phyloP scores from a whole-genome alignment of 1,284 basidiomycete genomes.

The Cryptococcus maquisensis region DNA sequence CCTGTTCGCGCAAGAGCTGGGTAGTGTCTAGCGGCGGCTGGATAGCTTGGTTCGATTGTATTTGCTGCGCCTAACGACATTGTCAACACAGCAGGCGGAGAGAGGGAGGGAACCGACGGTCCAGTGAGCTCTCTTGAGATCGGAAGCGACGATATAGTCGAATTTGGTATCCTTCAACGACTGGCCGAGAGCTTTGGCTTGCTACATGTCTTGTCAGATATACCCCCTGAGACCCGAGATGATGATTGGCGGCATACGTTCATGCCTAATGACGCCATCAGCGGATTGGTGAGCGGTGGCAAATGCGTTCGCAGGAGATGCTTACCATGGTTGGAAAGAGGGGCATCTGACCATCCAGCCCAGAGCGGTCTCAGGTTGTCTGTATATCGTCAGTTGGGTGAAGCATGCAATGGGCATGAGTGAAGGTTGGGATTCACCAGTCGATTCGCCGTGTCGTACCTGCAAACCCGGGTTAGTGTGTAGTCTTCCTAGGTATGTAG shows the following conservation, averaged over 20 bases:
- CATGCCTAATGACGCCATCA: constrained; percentile 7
- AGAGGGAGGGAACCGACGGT: constrained; percentile 29
- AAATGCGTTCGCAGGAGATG: constrained; percentile 3
- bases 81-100: not conserved
- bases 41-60: constrained; percentile 35
- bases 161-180: constrained; percentile 60
- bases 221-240: too few species aligned
- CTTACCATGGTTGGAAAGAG: constrained; percentile 75
- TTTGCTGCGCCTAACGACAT: constrained; percentile 38
- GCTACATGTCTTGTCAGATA: constrained; percentile 51
- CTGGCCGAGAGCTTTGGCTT: constrained; percentile 72
- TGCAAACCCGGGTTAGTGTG: constrained; percentile 25
- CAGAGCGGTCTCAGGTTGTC: constrained; percentile 55
- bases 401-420: constrained; percentile 2
- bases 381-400: constrained; percentile 1
- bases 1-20: constrained; percentile 43
- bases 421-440: constrained; percentile 53
- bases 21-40: constrained; percentile 37
- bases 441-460: constrained; percentile 76
- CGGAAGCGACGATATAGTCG: constrained; percentile 70
- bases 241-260: constrained; percentile 7
- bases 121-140: constrained; percentile 66
- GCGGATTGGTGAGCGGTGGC: not conserved
- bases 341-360: constrained; percentile 81
- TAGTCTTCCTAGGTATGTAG: not conserved